Percentiles rank a stretch among this genome's conserved stretches.
Conservation (phyloP, 306 rosid species). For the Citrullus colocynthis region DNA sequence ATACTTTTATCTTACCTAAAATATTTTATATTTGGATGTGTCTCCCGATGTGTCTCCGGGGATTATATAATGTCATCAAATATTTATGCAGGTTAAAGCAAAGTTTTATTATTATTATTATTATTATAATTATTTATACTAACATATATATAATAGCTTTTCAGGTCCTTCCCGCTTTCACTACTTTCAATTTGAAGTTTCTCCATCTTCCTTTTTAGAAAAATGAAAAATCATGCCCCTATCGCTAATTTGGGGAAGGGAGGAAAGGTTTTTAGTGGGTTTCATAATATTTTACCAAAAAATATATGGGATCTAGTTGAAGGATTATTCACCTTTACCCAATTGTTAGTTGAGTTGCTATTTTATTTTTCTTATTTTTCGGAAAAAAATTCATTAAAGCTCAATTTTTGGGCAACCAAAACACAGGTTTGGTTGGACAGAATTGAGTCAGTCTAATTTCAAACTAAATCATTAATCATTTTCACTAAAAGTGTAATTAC, state of each 20-base stretch:
- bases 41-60: background rate
- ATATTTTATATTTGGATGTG: background rate
- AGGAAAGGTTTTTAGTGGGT: background rate
- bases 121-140: background rate
- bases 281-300: background rate
- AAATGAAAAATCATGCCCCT: background rate
- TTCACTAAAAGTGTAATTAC: too few relatives aligned
- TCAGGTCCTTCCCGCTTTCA: background rate
- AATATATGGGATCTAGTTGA: background rate
- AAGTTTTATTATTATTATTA: background rate
- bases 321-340: background rate
- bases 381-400: too few relatives aligned
- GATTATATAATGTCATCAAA: background rate
- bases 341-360: background rate
- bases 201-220: background rate
- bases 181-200: background rate
- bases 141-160: background rate
- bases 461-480: too few relatives aligned
- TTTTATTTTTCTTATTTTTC: too few relatives aligned
- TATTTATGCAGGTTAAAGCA: background rate
- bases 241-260: background rate
- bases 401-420: too few relatives aligned
- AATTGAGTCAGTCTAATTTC: too few relatives aligned
- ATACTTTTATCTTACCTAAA: background rate
- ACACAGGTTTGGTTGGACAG: too few relatives aligned